Evolutionary conservation across 495 filamentous ascomycete species (phyloP).

Genomic region (Niebla homalea): DNA sequence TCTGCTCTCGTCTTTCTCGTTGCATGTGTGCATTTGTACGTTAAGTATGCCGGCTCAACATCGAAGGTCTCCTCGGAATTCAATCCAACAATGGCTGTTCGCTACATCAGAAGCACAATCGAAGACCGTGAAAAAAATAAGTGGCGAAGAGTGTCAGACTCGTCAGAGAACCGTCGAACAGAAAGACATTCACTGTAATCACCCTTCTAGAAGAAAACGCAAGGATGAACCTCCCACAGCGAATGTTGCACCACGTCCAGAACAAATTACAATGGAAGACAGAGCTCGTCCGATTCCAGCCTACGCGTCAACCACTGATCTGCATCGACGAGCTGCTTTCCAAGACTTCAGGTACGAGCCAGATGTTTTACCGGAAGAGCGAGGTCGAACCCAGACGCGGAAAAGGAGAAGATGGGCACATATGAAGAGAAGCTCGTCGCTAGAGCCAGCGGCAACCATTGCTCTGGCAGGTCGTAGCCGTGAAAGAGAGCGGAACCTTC

Average conservation of each 20-base stretch:
- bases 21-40: background rate
- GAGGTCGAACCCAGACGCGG: background rate
- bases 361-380: conserved; percentile 1
- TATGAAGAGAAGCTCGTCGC: conserved; percentile 18
- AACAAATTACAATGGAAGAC: background rate
- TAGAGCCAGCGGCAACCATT: conserved; percentile 11
- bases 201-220: background rate
- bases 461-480: background rate
- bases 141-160: background rate
- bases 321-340: conserved; percentile 10
- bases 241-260: background rate
- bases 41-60: conserved; percentile 3
- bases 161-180: background rate
- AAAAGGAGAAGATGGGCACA: conserved; percentile 12
- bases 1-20: background rate
- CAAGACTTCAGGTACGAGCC: conserved; percentile 6
- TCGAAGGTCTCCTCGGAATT: conserved; percentile 10
- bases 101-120: too few species aligned
- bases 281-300: background rate
- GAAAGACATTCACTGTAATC: background rate
- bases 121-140: background rate
- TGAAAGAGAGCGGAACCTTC: background rate
- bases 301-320: background rate
- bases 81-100: conserved; percentile 12
- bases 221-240: background rate